phyloP scores from a whole-genome alignment of 345 rosid species.

The Rubroshorea leprosula region DNA sequence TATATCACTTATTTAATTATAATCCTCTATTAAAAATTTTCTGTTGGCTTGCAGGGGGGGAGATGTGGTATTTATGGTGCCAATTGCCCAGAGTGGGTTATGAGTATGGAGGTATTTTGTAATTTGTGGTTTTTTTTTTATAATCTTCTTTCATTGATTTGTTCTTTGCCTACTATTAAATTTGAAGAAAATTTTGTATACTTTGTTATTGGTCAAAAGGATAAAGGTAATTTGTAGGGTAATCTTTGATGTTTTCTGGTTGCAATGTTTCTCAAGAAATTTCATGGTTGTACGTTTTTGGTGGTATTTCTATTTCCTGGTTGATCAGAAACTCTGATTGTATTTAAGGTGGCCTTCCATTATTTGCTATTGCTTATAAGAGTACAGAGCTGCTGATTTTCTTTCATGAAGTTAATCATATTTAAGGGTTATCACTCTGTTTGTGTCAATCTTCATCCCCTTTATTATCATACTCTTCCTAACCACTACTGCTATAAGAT shows the following conservation, averaged over 20 bases:
- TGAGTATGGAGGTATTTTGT: constrained; percentile 86
- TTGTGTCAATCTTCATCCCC: background rate
- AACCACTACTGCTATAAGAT: too few species aligned
- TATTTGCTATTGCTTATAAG: background rate
- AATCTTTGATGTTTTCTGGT: too few species aligned
- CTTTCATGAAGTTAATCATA: background rate
- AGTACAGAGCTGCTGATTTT: background rate
- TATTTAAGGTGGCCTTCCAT: background rate
- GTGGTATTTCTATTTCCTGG: background rate
- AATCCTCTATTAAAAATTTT: background rate
- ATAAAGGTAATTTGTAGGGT: too few species aligned
- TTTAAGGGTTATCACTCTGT: background rate
- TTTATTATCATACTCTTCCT: background rate
- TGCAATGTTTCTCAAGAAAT: background rate
- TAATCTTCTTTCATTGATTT: background rate
- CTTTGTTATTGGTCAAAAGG: too few species aligned
- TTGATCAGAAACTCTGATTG: constrained; percentile 2
- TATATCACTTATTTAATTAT: background rate
- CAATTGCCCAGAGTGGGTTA: constrained; percentile 85
- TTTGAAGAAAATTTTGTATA: background rate
- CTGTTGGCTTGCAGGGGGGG: constrained; percentile 43
- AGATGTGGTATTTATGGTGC: constrained; percentile 95
- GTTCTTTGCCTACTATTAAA: background rate
- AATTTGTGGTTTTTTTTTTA: background rate
- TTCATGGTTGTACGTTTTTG: background rate